phyloP scores from a whole-genome alignment of 2,329 filamentous ascomycete genomes.

The Aspergillus oerlinghausenensis region DNA sequence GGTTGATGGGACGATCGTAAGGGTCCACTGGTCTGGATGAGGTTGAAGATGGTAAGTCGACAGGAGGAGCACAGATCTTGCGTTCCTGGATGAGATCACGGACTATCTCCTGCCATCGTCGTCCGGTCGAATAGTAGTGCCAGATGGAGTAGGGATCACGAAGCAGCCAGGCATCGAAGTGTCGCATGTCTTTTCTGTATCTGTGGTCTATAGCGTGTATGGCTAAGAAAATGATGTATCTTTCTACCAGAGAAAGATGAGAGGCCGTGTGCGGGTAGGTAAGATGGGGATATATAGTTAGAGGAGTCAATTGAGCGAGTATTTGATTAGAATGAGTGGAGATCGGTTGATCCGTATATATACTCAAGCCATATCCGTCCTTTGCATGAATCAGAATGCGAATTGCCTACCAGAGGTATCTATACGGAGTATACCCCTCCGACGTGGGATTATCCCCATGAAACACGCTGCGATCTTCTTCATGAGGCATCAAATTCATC shows the following conservation, averaged over 20 bases:
- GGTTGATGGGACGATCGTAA: conserved; percentile 10
- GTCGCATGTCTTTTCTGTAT: conserved; percentile 16
- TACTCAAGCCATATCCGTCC: background rate
- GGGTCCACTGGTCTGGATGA: conserved; percentile 11
- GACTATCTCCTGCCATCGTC: conserved; percentile 32
- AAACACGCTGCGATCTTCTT: background rate
- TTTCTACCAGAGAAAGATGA: too few species aligned
- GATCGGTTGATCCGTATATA: background rate
- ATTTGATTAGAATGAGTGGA: background rate
- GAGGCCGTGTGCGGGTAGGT: too few species aligned
- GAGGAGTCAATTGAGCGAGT: background rate
- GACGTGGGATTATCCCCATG: background rate
- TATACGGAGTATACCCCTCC: background rate
- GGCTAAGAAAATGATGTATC: too few species aligned
- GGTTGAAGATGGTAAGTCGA: background rate
- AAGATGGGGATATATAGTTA: conserved; percentile 12
- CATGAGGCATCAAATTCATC: background rate
- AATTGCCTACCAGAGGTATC: background rate
- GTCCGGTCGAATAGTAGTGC: conserved; percentile 35
- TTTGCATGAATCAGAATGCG: background rate
- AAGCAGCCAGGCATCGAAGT: conserved; percentile 37
- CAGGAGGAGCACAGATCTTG: conserved; percentile 29
- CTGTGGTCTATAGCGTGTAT: too few species aligned
- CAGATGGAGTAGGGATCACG: conserved; percentile 38
- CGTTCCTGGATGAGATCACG: conserved; percentile 33